Conservation (phyloP, 371 early-diverging fungal genomes). For the Paraphysoderma sedebokerense region DNA sequence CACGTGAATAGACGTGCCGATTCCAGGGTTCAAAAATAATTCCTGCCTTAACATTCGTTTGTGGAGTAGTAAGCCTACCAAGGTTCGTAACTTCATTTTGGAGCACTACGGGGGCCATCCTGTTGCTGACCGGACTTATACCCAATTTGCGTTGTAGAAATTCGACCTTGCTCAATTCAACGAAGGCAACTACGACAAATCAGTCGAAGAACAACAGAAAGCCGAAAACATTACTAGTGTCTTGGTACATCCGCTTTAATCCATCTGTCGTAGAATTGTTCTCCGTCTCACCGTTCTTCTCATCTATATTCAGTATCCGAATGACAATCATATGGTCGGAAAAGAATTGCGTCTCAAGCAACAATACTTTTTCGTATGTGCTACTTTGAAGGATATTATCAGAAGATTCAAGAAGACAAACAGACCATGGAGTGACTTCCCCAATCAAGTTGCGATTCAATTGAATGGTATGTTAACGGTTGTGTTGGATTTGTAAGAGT, state of each 20-base stretch:
- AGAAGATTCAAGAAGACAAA: conserved; percentile 73
- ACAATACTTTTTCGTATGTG: conserved; percentile 83
- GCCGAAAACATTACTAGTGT: conserved; percentile 87
- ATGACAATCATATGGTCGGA: conserved; percentile 82
- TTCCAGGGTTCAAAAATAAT: conserved; percentile 45
- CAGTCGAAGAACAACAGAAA: conserved; percentile 67
- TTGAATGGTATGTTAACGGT: conserved; percentile 40
- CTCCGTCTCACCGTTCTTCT: not conserved
- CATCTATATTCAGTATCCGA: conserved; percentile 47
- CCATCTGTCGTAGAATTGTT: not conserved
- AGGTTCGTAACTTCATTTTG: conserved; percentile 13
- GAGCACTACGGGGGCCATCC: too few species aligned
- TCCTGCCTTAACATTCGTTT: conserved; percentile 82
- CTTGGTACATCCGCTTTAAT: conserved; percentile 1
- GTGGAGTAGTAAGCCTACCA: conserved; percentile 71
- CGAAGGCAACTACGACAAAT: conserved; percentile 72
- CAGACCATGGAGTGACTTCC: conserved; percentile 65
- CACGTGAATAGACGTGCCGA: conserved; percentile 2
- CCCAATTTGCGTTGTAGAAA: not conserved
- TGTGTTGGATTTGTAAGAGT: not conserved
- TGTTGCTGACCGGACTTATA: too few species aligned
- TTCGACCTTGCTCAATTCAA: conserved; percentile 74
- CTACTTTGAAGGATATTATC: conserved; percentile 68
- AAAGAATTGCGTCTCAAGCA: conserved; percentile 85
- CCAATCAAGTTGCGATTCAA: conserved; percentile 78